Evolutionary conservation across 306 rosid genomes (phyloP).

Genomic region (Castanea sativa): DNA sequence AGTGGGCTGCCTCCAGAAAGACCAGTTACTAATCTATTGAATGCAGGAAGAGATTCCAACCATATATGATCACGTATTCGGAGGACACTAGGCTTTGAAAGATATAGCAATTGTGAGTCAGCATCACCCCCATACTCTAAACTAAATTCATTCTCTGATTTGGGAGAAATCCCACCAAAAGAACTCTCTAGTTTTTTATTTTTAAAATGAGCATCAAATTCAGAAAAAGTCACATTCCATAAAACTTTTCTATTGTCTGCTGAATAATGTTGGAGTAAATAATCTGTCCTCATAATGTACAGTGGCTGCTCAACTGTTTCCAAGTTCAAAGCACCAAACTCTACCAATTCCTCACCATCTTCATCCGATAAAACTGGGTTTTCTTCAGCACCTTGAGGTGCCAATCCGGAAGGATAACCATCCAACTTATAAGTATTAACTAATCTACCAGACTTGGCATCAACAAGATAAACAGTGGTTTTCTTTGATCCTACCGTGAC

Average conservation of each 20-base stretch:
- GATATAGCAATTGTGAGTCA: slow-evolving; percentile 4
- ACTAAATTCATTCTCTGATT: slow-evolving; percentile 28
- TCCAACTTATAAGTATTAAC: slow-evolving; percentile 28
- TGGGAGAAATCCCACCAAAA: slow-evolving; percentile 17
- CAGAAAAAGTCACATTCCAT: slow-evolving; percentile 67
- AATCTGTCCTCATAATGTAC: slow-evolving; percentile 64
- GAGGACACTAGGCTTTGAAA: slow-evolving; percentile 9
- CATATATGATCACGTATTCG: slow-evolving; percentile 19
- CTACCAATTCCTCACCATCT: slow-evolving; percentile 28
- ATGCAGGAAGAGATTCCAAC: slow-evolving; percentile 7
- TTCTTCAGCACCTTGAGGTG: slow-evolving; percentile 21
- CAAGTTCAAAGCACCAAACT: slow-evolving; percentile 25
- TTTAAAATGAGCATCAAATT: slow-evolving; percentile 53
- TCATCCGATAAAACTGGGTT: slow-evolving; percentile 12
- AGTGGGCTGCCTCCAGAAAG: slow-evolving; percentile 14
- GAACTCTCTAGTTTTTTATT: slow-evolving; percentile 39
- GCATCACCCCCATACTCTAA: slow-evolving; percentile 12
- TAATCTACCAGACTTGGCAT: slow-evolving; percentile 52
- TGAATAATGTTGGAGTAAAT: slow-evolving; percentile 44
- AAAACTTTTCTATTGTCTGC: slow-evolving; percentile 43
- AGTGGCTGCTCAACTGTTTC: slow-evolving; percentile 39
- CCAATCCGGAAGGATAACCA: slow-evolving; percentile 29
- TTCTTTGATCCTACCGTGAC: slow-evolving; percentile 67
- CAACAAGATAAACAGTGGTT: slow-evolving; percentile 57
- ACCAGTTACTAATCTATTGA: slow-evolving; percentile 8